Evolutionary conservation across 345 rosid genomes (phyloP).

Genomic region (Salix dunnii): DNA sequence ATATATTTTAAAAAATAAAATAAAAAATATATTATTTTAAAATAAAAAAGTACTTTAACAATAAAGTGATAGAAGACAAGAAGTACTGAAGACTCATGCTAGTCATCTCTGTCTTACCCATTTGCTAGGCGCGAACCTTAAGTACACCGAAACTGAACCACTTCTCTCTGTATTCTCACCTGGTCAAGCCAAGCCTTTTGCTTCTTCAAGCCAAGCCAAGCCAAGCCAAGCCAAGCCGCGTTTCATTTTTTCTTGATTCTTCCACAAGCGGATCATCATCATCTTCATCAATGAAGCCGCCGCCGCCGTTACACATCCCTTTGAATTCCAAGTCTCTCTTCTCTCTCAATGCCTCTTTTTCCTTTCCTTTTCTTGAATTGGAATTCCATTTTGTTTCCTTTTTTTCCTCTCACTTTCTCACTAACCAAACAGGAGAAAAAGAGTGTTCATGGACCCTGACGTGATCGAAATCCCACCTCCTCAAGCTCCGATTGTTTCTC

Average conservation of each 20-base stretch:
- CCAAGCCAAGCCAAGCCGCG: not conserved
- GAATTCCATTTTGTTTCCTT: not conserved
- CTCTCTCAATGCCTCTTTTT: not conserved
- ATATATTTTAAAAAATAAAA: no score
- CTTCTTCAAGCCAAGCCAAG: not conserved
- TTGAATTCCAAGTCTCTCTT: constrained; percentile 23
- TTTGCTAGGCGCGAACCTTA: not conserved
- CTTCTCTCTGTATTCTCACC: not conserved
- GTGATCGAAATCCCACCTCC: constrained; percentile 57
- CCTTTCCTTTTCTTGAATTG: not conserved
- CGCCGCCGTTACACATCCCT: constrained; percentile 7
- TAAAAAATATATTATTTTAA: no score
- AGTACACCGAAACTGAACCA: not conserved
- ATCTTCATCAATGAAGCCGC: constrained; percentile 5
- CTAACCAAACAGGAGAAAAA: constrained; percentile 34
- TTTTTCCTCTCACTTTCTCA: constrained; percentile 14
- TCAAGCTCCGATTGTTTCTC: constrained; percentile 30
- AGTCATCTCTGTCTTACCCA: not conserved
- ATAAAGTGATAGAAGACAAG: no score
- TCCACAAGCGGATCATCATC: not conserved
- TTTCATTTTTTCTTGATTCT: not conserved
- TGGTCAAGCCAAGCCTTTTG: not conserved
- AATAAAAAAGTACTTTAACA: no score
- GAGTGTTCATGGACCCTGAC: constrained; percentile 53
- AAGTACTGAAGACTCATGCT: no score